Percentiles rank a stretch among this genome's conserved stretches.
Evolutionary conservation across 2,329 filamentous ascomycete species (phyloP).

Genomic region (Berkeleyomyces rouxiae): DNA sequence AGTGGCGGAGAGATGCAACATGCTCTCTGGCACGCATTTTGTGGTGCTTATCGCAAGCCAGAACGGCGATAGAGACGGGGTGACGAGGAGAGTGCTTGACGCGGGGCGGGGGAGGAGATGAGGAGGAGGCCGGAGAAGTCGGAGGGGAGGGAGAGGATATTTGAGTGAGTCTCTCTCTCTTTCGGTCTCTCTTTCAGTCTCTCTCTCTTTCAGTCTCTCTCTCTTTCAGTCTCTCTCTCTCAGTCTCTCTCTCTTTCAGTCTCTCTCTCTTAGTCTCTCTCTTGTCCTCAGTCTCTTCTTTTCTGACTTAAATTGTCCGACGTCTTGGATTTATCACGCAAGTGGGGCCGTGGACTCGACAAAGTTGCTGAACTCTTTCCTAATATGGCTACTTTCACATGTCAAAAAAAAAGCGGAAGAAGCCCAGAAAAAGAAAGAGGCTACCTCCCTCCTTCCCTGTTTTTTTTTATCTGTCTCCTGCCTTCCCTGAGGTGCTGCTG

Average conservation of each 20-base stretch:
- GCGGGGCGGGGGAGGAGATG: neutral
- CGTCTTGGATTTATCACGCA: neutral
- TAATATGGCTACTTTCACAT: slow-evolving; percentile 14
- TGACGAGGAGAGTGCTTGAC: neutral
- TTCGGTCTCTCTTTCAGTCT: too few relatives aligned
- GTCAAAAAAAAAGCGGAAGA: slow-evolving; percentile 4
- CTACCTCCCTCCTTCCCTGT: neutral
- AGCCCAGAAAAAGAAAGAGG: neutral
- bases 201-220: too few relatives aligned
- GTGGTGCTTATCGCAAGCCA: neutral
- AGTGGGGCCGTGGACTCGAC: neutral
- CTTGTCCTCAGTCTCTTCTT: neutral
- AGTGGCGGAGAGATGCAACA: neutral
- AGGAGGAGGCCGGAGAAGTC: neutral
- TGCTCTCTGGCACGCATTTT: neutral
- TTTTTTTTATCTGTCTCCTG: neutral
- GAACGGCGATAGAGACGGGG: too few relatives aligned
- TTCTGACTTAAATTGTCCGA: neutral
- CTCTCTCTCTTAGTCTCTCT: too few relatives aligned
- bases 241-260: neutral
- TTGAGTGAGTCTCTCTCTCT: neutral
- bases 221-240: too few relatives aligned
- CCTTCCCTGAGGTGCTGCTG: neutral
- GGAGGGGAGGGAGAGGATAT: neutral
- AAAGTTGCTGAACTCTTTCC: slow-evolving; percentile 1